Evolutionary conservation across 345 rosid genomes (phyloP).

Genomic region (Pseudoturritis turrita): DNA sequence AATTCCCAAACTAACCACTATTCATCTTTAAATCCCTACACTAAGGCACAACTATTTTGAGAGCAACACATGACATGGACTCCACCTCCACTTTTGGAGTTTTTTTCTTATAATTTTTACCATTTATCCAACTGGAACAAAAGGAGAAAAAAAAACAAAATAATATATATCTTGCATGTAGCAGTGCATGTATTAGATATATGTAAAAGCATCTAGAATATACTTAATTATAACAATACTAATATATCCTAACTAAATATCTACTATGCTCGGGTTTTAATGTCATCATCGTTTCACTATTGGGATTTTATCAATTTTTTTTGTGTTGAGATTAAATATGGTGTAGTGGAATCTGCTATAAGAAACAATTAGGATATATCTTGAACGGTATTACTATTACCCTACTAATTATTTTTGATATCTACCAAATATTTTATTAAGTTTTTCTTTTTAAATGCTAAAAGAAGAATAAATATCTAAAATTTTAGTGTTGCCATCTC

Average conservation of each 20-base stretch:
- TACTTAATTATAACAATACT: too few relatives aligned
- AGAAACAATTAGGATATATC: not conserved
- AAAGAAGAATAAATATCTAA: not conserved
- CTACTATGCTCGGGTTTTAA: too few relatives aligned
- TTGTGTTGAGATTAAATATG: too few relatives aligned
- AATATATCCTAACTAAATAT: too few relatives aligned
- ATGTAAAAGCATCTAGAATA: not conserved
- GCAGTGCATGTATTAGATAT: not conserved
- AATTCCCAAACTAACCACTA: not conserved
- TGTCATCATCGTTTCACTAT: too few relatives aligned
- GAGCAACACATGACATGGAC: constrained; percentile 28
- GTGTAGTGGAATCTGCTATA: not conserved
- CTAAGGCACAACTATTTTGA: constrained; percentile 11
- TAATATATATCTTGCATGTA: not conserved
- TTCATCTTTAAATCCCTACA: constrained; percentile 4
- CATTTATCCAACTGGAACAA: constrained; percentile 7
- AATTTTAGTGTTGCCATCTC: too few relatives aligned
- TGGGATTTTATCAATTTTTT: too few relatives aligned
- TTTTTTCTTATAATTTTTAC: not conserved
- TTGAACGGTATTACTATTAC: not conserved
- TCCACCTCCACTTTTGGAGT: constrained; percentile 8
- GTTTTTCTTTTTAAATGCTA: too few relatives aligned
- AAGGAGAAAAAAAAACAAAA: not conserved
- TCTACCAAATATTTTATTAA: not conserved
- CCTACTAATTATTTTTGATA: not conserved